phyloP scores from a whole-genome alignment of 306 rosid genomes.

The Medicago lupulina region DNA sequence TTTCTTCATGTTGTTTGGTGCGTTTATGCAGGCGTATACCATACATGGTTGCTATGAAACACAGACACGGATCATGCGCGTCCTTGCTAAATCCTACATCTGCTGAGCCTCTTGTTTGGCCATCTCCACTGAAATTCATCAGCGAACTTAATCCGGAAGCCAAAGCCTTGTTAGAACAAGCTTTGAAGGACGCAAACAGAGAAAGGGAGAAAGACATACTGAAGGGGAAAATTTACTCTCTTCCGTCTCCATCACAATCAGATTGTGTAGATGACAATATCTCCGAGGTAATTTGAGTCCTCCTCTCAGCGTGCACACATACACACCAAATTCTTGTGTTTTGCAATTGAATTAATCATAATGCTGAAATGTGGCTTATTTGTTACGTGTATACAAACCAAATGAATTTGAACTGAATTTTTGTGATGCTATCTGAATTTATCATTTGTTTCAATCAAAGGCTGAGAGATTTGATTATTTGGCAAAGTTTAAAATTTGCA shows the following conservation, averaged over 20 bases:
- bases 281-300: constrained; percentile 63
- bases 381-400: no score
- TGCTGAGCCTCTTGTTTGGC: constrained; percentile 99
- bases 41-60: constrained; percentile 79
- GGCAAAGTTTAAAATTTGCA: constrained; percentile 17
- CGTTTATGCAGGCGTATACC: constrained; percentile 81
- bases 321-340: neutral
- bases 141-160: constrained; percentile 90
- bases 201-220: constrained; percentile 87
- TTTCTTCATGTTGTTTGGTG: constrained; percentile 22
- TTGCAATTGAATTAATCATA: neutral
- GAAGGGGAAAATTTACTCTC: constrained; percentile 61
- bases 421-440: no score
- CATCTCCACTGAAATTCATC: constrained; percentile 91
- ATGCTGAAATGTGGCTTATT: neutral
- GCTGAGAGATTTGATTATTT: neutral
- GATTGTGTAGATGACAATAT: constrained; percentile 59
- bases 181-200: constrained; percentile 84
- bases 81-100: constrained; percentile 89
- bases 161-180: constrained; percentile 84
- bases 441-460: neutral
- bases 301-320: neutral
- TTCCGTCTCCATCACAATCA: constrained; percentile 74
- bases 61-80: constrained; percentile 76
- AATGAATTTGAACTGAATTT: no score